Evolutionary conservation across 73 alveolate genomes (phyloP), one percentile per base, ranked within the genome.

Genomic region (Stentor coeruleus): DNA sequence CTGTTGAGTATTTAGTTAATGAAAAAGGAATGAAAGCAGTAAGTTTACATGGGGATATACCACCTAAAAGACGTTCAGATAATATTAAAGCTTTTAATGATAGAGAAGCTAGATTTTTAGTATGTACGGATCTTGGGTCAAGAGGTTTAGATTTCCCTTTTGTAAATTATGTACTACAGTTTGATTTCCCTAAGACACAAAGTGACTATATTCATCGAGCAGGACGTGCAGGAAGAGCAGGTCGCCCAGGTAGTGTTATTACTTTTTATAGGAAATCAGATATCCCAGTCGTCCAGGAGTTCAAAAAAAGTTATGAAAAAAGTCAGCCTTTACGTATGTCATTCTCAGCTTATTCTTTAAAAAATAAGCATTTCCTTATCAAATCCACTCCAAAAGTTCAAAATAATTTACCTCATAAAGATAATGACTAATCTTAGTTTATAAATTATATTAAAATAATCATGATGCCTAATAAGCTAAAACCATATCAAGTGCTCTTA

Each of bases 151-250:
- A 93, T 82, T 83, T 91, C 39, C 85, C 95, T 28, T 79, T 57
- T 49, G 91, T 91, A 3, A 87, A 82, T 73, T 88, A 87, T 72
- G 96, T 91, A 0, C 84, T 93, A 49, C 86, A 93, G 83, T 91
- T 42, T 77, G 95, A 93, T 55, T 66, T 88, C 76, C 89, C 98
- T 38, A 72, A 58, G 60, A 83, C 74, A 73, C 74, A 82, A 28
- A 93, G 84, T 11, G 93, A 91, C 80, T 93, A 88, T 84, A 88
- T 93, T 20, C 98, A 93, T 77, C 85, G 99, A 86, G 97, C 93
- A 3, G 99, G 99, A 35, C 90, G 99, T 86, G 96, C 99, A 0
- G 99, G 99, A n/a, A 91, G 99, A 85, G 97, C 98, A 31, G 98
- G 98, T 59, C 82, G 88, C 81, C 91, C 87, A 74, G 99, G 99